Percentiles rank a stretch among this genome's conserved stretches.
These are phyloP conservation scores for Arthroderma sp. DNA, from an alignment of 2,329 filamentous ascomycete genomes.

Conservation along the genomic window DNA sequence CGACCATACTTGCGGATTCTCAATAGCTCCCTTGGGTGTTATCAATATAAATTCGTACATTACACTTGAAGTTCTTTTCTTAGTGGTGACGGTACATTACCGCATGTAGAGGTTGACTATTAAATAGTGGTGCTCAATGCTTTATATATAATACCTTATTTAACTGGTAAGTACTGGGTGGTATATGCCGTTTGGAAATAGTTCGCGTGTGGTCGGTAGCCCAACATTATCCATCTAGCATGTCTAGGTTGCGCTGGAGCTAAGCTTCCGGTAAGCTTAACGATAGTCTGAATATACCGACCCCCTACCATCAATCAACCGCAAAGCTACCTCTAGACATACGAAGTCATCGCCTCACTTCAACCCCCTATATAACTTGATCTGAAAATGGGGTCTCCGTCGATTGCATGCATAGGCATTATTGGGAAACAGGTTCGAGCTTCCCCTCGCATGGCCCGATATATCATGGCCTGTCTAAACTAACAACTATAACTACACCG, in stretches of 20 bases:
- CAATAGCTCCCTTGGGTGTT: neutral
- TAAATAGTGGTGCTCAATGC: too few species aligned
- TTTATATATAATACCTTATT: too few species aligned
- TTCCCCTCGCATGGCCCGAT: neutral
- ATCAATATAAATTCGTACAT: neutral
- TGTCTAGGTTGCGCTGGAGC: too few species aligned
- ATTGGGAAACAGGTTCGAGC: constrained; percentile 76
- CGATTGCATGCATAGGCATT: constrained; percentile 83
- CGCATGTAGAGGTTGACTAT: too few species aligned
- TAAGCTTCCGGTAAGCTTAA: neutral
- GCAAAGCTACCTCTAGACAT: neutral
- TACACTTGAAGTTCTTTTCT: neutral
- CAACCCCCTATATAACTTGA: neutral
- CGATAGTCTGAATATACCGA: too few species aligned
- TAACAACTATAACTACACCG: constrained; percentile 9
- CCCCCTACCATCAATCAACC: too few species aligned
- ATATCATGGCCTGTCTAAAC: neutral
- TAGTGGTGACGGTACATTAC: too few species aligned
- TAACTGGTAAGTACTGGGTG: too few species aligned
- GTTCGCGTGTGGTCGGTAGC: too few species aligned
- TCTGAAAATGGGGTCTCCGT: constrained; percentile 22
- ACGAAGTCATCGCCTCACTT: neutral
- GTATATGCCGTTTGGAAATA: too few species aligned
- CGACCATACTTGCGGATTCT: neutral
- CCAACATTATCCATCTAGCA: neutral